A percentile compares a stretch with the other conserved stretches of the same genome.
phyloP scores from a whole-genome alignment of 192 early-diverging fungal genomes.

The Helicostylum pulchrum region DNA sequence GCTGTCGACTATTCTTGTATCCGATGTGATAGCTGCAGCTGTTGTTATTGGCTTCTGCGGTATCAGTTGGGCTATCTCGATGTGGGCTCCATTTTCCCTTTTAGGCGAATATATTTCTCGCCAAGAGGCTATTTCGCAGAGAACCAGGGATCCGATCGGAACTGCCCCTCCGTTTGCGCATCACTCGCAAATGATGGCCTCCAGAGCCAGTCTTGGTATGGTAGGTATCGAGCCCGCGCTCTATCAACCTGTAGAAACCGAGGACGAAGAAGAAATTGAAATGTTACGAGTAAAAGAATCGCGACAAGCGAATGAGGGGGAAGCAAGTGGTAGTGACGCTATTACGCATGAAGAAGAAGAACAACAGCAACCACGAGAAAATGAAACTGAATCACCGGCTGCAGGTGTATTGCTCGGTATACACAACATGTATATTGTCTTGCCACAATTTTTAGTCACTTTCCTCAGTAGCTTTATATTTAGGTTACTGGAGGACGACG shows the following conservation, averaged over 20 bases:
- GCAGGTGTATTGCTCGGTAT: slow-evolving; percentile 84
- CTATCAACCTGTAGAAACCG: neutral
- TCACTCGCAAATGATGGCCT: slow-evolving; percentile 10
- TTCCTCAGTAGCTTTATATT: slow-evolving; percentile 83
- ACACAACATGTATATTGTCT: slow-evolving; percentile 91
- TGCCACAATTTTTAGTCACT: slow-evolving; percentile 90
- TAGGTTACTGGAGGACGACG: slow-evolving; percentile 57
- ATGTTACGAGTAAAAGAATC: slow-evolving; percentile 1
- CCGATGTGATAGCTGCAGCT: slow-evolving; percentile 54
- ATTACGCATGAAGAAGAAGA: neutral
- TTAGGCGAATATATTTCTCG: slow-evolving; percentile 73
- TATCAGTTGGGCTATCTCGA: slow-evolving; percentile 79
- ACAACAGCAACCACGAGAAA: neutral
- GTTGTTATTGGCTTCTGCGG: slow-evolving; percentile 71
- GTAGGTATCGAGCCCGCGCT: slow-evolving; percentile 10
- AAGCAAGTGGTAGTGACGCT: neutral
- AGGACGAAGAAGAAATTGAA: slow-evolving; percentile 2
- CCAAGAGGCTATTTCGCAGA: slow-evolving; percentile 17
- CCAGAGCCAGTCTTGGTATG: slow-evolving; percentile 22
- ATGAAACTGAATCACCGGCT: slow-evolving; percentile 30
- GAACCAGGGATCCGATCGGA: neutral
- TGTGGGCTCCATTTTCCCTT: slow-evolving; percentile 93
- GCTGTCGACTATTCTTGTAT: slow-evolving; percentile 61
- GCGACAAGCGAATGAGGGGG: neutral
- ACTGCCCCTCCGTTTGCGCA: neutral